phyloP scores from a whole-genome alignment of 2,329 filamentous ascomycete species.

The Amphichorda felina region DNA sequence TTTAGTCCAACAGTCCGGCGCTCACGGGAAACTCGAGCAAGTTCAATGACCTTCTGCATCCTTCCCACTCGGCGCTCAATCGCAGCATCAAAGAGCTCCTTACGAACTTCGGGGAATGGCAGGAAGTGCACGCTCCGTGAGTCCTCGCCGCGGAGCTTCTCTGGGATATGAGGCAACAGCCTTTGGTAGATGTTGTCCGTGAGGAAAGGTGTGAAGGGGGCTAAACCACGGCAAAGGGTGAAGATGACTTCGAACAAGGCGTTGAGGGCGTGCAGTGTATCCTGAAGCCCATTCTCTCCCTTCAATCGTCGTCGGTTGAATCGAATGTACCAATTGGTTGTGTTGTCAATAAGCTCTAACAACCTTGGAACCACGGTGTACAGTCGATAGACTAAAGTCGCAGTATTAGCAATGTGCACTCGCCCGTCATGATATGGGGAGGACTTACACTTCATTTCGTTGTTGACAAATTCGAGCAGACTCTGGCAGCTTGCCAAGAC shows the following conservation, averaged over 20 bases:
- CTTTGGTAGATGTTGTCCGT: slow-evolving; percentile 88
- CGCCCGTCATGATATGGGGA: neutral
- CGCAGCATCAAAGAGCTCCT: slow-evolving; percentile 76
- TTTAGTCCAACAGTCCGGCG: slow-evolving; percentile 76
- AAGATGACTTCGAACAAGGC: slow-evolving; percentile 89
- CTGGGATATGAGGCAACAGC: slow-evolving; percentile 70
- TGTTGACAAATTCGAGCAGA: slow-evolving; percentile 79
- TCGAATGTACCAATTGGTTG: slow-evolving; percentile 97
- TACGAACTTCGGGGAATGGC: slow-evolving; percentile 74
- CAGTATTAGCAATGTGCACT: neutral
- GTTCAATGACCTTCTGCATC: slow-evolving; percentile 94
- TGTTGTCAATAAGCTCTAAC: slow-evolving; percentile 77
- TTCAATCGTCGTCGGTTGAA: slow-evolving; percentile 88
- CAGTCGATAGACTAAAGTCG: slow-evolving; percentile 48
- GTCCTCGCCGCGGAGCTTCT: slow-evolving; percentile 57
- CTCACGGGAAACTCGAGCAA: slow-evolving; percentile 78
- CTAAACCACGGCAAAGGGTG: slow-evolving; percentile 76
- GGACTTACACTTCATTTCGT: slow-evolving; percentile 69
- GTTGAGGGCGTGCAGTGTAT: slow-evolving; percentile 84
- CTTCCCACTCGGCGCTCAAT: slow-evolving; percentile 78
- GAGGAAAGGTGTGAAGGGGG: slow-evolving; percentile 92
- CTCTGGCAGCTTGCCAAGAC: slow-evolving; percentile 89
- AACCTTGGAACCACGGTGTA: slow-evolving; percentile 89
- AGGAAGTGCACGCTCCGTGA: slow-evolving; percentile 86
- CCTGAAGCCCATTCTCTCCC: slow-evolving; percentile 74